These are phyloP conservation scores for Plasmodium sp. DNA, from an alignment of 169 alveolate genomes.

Conservation along the genomic window DNA sequence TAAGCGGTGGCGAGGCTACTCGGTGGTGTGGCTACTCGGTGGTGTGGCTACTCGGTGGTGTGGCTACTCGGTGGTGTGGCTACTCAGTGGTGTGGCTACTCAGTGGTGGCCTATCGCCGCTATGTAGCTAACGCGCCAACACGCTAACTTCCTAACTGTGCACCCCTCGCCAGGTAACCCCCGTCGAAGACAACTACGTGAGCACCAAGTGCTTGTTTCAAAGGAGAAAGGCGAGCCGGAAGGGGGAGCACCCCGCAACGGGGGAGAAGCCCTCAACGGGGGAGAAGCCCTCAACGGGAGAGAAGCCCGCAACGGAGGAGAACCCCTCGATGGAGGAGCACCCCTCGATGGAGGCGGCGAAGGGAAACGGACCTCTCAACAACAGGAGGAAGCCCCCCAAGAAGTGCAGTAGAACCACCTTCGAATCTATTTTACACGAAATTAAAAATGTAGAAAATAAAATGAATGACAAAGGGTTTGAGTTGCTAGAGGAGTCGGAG, in stretches of 20 bases:
- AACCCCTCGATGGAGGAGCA: background rate
- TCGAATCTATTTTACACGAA: slow-evolving; percentile 31
- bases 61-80: background rate
- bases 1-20: background rate
- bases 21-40: background rate
- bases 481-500: background rate
- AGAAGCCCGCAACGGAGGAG: too few relatives aligned
- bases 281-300: background rate
- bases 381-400: background rate
- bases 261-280: background rate
- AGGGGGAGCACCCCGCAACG: background rate
- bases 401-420: background rate
- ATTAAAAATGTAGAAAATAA: slow-evolving; percentile 26
- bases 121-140: background rate
- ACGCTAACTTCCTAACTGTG: background rate
- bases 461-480: background rate
- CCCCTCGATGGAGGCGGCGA: background rate
- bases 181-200: slow-evolving; percentile 44
- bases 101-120: background rate
- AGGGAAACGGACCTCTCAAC: background rate
- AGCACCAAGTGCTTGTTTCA: slow-evolving; percentile 19
- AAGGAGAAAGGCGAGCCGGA: background rate
- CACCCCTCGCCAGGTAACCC: slow-evolving; percentile 5
- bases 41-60: background rate
- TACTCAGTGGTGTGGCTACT: background rate